Base-by-base conservation (phyloP, 2,329 filamentous ascomycete species). In the Stachybotrys elegans region DNA sequence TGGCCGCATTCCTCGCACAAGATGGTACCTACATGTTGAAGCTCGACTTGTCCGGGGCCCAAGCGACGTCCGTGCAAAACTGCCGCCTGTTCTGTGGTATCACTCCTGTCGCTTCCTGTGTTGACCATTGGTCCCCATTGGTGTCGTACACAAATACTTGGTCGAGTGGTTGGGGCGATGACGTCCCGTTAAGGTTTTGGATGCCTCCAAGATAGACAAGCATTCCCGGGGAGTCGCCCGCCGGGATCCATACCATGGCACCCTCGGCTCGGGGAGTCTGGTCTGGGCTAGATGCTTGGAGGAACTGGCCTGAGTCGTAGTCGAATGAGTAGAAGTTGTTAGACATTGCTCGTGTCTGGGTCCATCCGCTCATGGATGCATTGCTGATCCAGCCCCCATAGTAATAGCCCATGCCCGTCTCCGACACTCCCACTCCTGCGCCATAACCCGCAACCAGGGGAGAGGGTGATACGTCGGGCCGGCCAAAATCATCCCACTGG, bases 151-250 rank as follows among this genome's bases (percentile, higher is more conserved):
- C 55, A 44, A 75, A 69, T 22, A 83, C 75, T 13, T 67, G 60
- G 50, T 71, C 61, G 61, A 72, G 69, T 3, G 64, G 55, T 47
- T 70, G 65, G 4, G 65, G 59, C 4, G 53, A 45, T 4, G 64
- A 57, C 5, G 67, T 75, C 6, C 72, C 73, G 43, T 79, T 78
- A 9, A 56, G 58, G 25, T 31, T 37, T 4, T 57, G 56, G 36
- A 81, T 56, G 13, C 79, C 79, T n/a, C 80, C 80, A 58, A 83
- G 75, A 52, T 81, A 80, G 1, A 81, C 63, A 20, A 83, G 62
- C 54, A 82, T 60, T 1, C 80, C 79, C 12, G 22, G 22, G 4
- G 61, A 66, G 49, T 80, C 74, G 7, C 77, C 76, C 7, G 73
- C 71, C 1, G 79, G 79, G 22, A 83, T 60, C 49, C 76, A 83